phyloP scores from a whole-genome alignment of 768 basidiomycete genomes.

The Kwoniella newhampshirensis region DNA sequence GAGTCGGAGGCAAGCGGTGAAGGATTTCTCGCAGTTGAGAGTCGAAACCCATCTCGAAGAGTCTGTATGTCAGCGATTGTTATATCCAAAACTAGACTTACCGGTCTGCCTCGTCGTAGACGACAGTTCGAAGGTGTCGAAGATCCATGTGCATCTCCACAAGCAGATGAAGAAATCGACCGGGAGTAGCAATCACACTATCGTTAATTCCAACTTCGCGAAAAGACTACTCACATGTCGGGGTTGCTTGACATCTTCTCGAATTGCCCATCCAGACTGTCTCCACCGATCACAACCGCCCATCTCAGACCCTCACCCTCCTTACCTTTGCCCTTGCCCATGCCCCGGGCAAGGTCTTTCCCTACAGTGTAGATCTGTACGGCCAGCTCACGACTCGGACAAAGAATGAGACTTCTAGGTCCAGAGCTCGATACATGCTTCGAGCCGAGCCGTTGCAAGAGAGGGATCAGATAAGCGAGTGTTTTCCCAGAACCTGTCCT shows the following conservation, averaged over 20 bases:
- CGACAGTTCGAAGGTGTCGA: conserved; percentile 79
- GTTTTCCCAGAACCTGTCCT: conserved; percentile 98
- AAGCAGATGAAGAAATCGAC: conserved; percentile 90
- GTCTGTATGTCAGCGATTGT: conserved; percentile 46
- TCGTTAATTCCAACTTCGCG: background rate
- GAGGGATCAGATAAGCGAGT: conserved; percentile 89
- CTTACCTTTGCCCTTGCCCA: conserved; percentile 57
- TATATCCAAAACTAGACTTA: too few relatives aligned
- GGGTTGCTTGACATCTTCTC: conserved; percentile 92
- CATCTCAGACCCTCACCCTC: conserved; percentile 68
- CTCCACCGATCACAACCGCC: conserved; percentile 94
- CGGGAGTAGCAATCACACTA: conserved; percentile 96
- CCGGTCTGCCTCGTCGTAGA: conserved; percentile 98
- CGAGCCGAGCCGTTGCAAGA: conserved; percentile 80
- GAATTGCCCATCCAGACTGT: conserved; percentile 92
- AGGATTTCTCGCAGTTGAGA: conserved; percentile 88
- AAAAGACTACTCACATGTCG: conserved; percentile 70
- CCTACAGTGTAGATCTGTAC: conserved; percentile 91
- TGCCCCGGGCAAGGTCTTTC: conserved; percentile 85
- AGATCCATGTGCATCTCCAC: conserved; percentile 96
- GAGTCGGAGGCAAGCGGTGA: conserved; percentile 75
- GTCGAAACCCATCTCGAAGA: conserved; percentile 98
- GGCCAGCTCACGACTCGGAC: conserved; percentile 91
- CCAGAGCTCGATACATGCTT: conserved; percentile 77
- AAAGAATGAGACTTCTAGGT: conserved; percentile 78